These are phyloP conservation scores for Mortierella sp. DNA, from an alignment of 371 early-diverging fungal genomes.

Conservation along the genomic window DNA sequence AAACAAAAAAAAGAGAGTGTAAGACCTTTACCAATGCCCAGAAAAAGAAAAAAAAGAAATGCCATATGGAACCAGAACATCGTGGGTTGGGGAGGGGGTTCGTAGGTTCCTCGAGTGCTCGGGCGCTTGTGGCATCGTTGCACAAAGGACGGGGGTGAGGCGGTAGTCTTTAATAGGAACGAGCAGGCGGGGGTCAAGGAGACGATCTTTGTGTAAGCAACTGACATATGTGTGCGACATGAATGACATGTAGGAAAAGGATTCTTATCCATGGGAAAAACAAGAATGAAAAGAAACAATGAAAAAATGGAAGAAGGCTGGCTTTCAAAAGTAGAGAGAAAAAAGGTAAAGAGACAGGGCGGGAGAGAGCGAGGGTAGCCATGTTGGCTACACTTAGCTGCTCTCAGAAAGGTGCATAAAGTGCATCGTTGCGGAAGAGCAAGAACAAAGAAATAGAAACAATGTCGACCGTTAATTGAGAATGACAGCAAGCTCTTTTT, in stretches of 20 bases:
- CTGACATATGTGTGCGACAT: not conserved
- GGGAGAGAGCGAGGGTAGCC: not conserved
- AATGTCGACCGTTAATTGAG: not conserved
- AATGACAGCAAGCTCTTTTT: not conserved
- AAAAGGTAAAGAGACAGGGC: not conserved
- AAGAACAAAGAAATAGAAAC: not conserved
- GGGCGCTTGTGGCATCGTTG: not conserved
- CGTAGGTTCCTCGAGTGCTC: not conserved
- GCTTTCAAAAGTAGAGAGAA: not conserved
- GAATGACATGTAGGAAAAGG: not conserved
- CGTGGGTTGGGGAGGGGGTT: not conserved
- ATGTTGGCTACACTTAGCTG: conserved; percentile 7
- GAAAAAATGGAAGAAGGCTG: not conserved
- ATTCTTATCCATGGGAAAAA: not conserved
- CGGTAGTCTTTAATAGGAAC: not conserved
- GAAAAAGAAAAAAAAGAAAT: not conserved
- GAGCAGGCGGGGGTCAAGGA: not conserved
- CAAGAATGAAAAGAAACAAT: no score
- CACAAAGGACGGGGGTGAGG: not conserved
- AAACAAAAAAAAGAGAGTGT: not conserved
- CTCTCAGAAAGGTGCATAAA: not conserved
- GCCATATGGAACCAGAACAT: not conserved
- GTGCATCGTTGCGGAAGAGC: not conserved
- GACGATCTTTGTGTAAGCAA: not conserved
- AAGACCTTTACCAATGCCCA: not conserved